Evolutionary conservation across 108 stramenopile genomes (phyloP).

Genomic region (Cyclotella kingstonii): DNA sequence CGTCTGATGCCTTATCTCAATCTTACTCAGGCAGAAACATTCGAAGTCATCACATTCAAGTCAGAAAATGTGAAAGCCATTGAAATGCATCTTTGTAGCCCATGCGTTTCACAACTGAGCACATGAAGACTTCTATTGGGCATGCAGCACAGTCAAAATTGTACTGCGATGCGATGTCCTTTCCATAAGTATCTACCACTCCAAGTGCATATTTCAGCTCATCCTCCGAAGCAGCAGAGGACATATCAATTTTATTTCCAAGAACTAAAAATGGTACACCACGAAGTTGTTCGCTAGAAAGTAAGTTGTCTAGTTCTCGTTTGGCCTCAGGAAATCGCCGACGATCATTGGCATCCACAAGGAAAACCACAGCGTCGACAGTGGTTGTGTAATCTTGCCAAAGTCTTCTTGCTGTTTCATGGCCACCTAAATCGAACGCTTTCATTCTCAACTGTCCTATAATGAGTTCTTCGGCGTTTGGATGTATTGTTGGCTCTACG

Average conservation of each 20-base stretch:
- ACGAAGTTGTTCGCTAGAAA: conserved; percentile 65
- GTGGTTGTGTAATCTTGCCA: conserved; percentile 89
- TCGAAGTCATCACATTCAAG: conserved; percentile 9
- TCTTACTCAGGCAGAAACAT: neutral
- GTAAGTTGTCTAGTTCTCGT: conserved; percentile 74
- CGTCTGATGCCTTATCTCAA: neutral
- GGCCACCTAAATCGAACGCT: conserved; percentile 86
- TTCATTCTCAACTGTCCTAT: conserved; percentile 76
- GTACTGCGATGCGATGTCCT: conserved; percentile 48
- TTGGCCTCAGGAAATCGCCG: conserved; percentile 90
- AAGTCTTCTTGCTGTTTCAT: conserved; percentile 69
- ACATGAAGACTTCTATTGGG: conserved; percentile 86
- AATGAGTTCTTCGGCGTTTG: conserved; percentile 71
- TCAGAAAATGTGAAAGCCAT: conserved; percentile 79
- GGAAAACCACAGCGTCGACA: conserved; percentile 85
- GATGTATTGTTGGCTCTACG: conserved; percentile 80
- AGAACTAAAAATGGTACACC: conserved; percentile 83
- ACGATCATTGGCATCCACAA: conserved; percentile 74
- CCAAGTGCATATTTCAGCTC: conserved; percentile 80
- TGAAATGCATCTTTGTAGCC: conserved; percentile 86
- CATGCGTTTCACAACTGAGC: conserved; percentile 81
- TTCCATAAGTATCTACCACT: conserved; percentile 81
- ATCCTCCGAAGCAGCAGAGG: conserved; percentile 67
- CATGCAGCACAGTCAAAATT: conserved; percentile 31
- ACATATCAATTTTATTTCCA: conserved; percentile 88